Percentiles rank a stretch among this genome's conserved stretches.
These are phyloP conservation scores for Lasiodiplodia citricola DNA, from an alignment of 2,329 filamentous ascomycete genomes.

Conservation along the genomic window DNA sequence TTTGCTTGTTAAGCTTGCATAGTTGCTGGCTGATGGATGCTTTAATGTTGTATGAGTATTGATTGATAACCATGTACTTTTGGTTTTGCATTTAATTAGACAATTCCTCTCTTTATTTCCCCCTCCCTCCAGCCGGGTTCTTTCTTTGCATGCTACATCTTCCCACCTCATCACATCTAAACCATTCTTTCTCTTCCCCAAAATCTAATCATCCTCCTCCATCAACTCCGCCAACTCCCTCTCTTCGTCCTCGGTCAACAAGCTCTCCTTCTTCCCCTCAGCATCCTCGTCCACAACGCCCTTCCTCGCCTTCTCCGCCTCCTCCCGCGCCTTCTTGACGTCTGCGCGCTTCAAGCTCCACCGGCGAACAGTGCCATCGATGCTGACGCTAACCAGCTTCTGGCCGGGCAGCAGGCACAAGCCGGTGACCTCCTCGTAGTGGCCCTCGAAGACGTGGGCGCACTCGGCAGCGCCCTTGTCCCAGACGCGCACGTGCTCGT, in stretches of 20 bases:
- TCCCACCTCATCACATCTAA: neutral
- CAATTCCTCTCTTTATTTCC: neutral
- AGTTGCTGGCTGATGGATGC: neutral
- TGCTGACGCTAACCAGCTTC: conserved; percentile 74
- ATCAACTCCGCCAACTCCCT: conserved; percentile 90
- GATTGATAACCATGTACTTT: neutral
- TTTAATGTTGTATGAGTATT: neutral
- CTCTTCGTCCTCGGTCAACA: conserved; percentile 88
- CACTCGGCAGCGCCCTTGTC: conserved; percentile 73
- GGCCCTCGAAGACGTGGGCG: conserved; percentile 76
- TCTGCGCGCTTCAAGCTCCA: conserved; percentile 75
- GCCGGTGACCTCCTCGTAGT: conserved; percentile 92
- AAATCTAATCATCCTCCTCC: conserved; percentile 68
- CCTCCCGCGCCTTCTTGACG: conserved; percentile 60
- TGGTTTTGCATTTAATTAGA: neutral
- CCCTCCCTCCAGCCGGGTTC: no score
- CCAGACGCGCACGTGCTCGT: conserved; percentile 93
- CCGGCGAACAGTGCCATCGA: conserved; percentile 84
- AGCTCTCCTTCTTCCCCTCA: conserved; percentile 53
- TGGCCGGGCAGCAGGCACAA: conserved; percentile 66
- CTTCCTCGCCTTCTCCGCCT: conserved; percentile 56
- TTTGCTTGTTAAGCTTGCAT: neutral
- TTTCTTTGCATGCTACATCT: neutral
- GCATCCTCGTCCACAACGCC: conserved; percentile 54
- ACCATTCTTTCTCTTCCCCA: neutral